These are phyloP conservation scores for Puccinia coronata DNA, from an alignment of 1,284 basidiomycete genomes.

Conservation along the genomic window DNA sequence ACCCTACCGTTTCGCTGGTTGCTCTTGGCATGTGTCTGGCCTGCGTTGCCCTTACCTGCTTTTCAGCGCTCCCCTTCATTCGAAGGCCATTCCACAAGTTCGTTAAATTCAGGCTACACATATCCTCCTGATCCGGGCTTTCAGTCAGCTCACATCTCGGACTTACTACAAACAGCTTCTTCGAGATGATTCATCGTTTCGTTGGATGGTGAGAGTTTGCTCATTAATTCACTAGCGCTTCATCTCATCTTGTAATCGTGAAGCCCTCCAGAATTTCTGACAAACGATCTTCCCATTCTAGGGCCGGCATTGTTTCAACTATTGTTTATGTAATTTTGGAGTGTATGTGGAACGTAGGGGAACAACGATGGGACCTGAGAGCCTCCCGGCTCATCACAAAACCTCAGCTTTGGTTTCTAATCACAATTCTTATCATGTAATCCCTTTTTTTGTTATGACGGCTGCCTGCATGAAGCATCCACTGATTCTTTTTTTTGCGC, in stretches of 20 bases:
- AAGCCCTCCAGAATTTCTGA: no score
- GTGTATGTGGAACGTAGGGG: constrained; percentile 12
- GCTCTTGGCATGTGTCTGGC: background rate
- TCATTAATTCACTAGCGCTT: background rate
- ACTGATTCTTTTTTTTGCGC: no score
- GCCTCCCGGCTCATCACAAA: background rate
- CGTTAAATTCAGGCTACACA: background rate
- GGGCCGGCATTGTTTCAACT: constrained; percentile 37
- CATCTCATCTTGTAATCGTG: background rate
- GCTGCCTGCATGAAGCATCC: background rate
- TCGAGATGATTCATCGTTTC: constrained; percentile 48
- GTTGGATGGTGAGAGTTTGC: constrained; percentile 35
- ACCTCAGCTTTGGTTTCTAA: constrained; percentile 34
- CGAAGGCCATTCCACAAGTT: constrained; percentile 36
- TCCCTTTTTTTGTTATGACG: background rate
- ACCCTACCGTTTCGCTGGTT: background rate
- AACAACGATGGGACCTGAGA: constrained; percentile 17
- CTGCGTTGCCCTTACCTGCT: constrained; percentile 8
- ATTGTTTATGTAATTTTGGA: constrained; percentile 12
- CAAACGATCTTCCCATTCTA: no score
- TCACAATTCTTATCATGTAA: constrained; percentile 28
- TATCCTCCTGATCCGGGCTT: no score
- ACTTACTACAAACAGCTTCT: constrained; percentile 1
- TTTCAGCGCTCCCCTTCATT: constrained; percentile 29
- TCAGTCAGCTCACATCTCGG: background rate